Evolutionary conservation across 352 stramenopile genomes (phyloP), one percentile per base, ranked within the genome.

Genomic region (Aphanomyces stellatus): DNA sequence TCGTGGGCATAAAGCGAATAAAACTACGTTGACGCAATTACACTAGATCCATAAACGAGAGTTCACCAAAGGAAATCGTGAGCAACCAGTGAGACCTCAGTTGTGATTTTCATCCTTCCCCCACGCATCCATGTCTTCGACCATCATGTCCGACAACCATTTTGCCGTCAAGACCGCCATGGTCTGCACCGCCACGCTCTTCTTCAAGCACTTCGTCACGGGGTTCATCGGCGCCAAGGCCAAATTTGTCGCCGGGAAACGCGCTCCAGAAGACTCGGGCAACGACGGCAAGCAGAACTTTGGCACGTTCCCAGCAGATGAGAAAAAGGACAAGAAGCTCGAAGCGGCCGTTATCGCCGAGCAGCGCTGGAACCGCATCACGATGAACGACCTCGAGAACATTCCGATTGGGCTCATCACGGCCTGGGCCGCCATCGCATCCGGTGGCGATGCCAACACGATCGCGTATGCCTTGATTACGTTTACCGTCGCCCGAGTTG

Each of bases 321-420:
- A n/a, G 37, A 11, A 0, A 19, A 46, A 46, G n/a, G 37, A 11
- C 2, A 46, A 46, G 37, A 28, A 53, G 2, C 46, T 22, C 24
- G 46, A 56, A 31, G 49, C 24, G 28, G 55, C 55, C 41, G 48
- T 49, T 19, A 25, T 25, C 24, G 56, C 72, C 31, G 76, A 84
- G 35, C 69, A 76, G 69, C 79, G 79, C n/a, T 87, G 79, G 76
- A 78, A 79, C 28, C 72, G 76, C 28, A 85, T 87, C 51, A 71
- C 82, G 49, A 69, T 74, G 37, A 87, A 87, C 71, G 79, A 87
- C 48, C 60, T 85, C 33, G 79, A 87, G 68, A 83, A 78, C 31
- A 77, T 87, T 46, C 79, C 77, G 19, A 60, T 88, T 59, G 59
- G 59, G 2, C 37, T 66, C 42, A 56, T 66, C 3, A 4, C 34